Evolutionary conservation across 2,329 filamentous ascomycete species (phyloP), one percentile per base, ranked within the genome.

Genomic region (Penicillium sp.): DNA sequence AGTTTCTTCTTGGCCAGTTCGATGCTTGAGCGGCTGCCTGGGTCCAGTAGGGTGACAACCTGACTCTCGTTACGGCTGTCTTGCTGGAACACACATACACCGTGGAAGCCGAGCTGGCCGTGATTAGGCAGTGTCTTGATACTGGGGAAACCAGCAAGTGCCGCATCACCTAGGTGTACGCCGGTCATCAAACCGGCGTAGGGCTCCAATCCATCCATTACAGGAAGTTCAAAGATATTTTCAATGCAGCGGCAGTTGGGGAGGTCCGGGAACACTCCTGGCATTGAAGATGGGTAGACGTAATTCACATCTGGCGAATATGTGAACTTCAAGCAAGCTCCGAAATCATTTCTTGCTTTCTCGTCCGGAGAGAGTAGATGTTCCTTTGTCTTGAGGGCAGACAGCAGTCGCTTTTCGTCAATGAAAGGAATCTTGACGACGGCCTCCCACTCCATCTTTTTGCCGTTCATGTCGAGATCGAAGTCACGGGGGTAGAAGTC

Each of bases 401-500:
- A 77, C 51, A 99, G 80, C 2, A 99, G 79, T 24, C 94, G 85
- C 65, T 88, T 85, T 72, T 99, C 93, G 54, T 99, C 91, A 59
- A 99, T 99, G 75, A 99, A 99, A 0, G 94, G 94, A 67, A 99
- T 99, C 75, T 97, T 99, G 60, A 99, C 92, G 36, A 99, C 93
- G 27, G 94, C 94, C 71, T 99, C 94, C 94, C 94, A 99, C 60
- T 99, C 95, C 89, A 96, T 95, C 78, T 96, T 99, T 79, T 99
- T 99, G 55, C 94, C 95, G 65, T 99, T 97, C 94, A 99, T 97
- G 71, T 99, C 95, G 39, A 99, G 81, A 61, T 95, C 91, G 67
- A 99, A 99, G 66, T 99, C 94, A 64, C 93, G 85, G 2, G 94
- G 94, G 67, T 99, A 99, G 72, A 99, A 99, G 70, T 99, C 94